Percentiles rank a stretch among this genome's conserved stretches.
phyloP scores from a whole-genome alignment of 495 filamentous ascomycete genomes.

The Aspergillus hancockii region DNA sequence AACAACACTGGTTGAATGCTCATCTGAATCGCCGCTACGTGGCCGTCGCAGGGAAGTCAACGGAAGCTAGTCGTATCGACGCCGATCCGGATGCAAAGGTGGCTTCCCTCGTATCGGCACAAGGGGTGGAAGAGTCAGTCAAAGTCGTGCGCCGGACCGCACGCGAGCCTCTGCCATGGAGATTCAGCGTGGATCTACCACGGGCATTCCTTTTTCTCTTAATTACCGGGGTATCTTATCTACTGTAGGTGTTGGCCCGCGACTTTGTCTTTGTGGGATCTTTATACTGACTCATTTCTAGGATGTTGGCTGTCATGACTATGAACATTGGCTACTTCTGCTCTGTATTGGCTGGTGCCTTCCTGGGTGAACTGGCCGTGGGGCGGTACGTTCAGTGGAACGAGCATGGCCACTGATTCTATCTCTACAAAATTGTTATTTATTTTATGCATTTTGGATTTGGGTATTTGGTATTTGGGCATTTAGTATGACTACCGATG shows the following conservation, averaged over 20 bases:
- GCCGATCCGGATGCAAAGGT: slow-evolving; percentile 58
- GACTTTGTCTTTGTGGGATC: background rate
- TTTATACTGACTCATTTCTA: slow-evolving; percentile 33
- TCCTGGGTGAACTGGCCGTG: slow-evolving; percentile 78
- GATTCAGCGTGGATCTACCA: slow-evolving; percentile 75
- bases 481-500: background rate
- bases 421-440: background rate
- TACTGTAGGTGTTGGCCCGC: slow-evolving; percentile 69
- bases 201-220: slow-evolving; percentile 68
- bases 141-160: slow-evolving; percentile 61
- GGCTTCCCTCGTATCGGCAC: slow-evolving; percentile 58
- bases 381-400: slow-evolving; percentile 61
- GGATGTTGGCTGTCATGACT: slow-evolving; percentile 98
- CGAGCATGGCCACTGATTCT: slow-evolving; percentile 29
- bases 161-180: slow-evolving; percentile 59
- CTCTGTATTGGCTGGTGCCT: slow-evolving; percentile 78
- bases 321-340: slow-evolving; percentile 97
- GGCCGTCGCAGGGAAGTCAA: slow-evolving; percentile 63
- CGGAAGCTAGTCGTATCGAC: slow-evolving; percentile 56
- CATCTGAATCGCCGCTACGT: slow-evolving; percentile 75
- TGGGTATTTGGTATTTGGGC: background rate
- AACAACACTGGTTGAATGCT: slow-evolving; percentile 59
- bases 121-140: slow-evolving; percentile 74
- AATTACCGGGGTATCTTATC: slow-evolving; percentile 75
- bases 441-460: background rate